Base-by-base conservation (phyloP, 2,329 filamentous ascomycete genomes). In the Botrytis deweyae region DNA sequence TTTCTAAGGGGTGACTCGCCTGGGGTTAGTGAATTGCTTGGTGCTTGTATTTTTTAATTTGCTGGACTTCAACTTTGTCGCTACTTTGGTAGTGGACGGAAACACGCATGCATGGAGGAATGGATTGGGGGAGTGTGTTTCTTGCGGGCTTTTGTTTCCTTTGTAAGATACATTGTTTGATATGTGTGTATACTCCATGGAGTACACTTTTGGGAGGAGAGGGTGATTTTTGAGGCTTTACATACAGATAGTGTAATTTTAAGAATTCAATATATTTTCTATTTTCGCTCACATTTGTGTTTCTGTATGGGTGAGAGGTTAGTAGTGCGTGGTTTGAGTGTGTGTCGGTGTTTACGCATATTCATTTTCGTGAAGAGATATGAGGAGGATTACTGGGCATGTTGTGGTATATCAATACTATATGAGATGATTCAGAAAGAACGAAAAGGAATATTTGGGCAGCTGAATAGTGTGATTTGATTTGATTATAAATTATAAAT, bases 161-260 rank as follows among this genome's bases (percentile, higher is more conserved):
- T 58, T n/a, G 52, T 58, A 58, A 58, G 52, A 52, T 69, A 58
- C 10, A 42, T 58, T n/a, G 42, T 58, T 68, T 33, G 65, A 55
- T 42, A 42, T 10, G 16, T 55, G 52, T 10, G 25, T 25, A 42
- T 68, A 42, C 18, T 58, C 36, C 38, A 68, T 22, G 36, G 49
- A 42, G 49, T 59, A 25, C 44, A 64, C n/a, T 29, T 44, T 64
- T 29, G 3, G 38, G n/a, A 25, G 38, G 18, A 22, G 52, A 6
- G 25, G 10, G 33, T 33, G 18, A n/a, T 14, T 12, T 12, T 42
- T 69, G 49, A 22, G 9, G 5, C 29, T 69, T 49, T 68, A 58
- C 49, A 58, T 58, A 68, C 6, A 58, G 62, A 33, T 65, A 44
- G 49, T 69, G 66, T 69, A 59, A 68, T 69, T 58, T 3, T 58